A percentile compares a stretch with the other conserved stretches of the same genome.
phyloP scores from a whole-genome alignment of 2,329 filamentous ascomycete genomes.

The Scleromitrula shiraiana region DNA sequence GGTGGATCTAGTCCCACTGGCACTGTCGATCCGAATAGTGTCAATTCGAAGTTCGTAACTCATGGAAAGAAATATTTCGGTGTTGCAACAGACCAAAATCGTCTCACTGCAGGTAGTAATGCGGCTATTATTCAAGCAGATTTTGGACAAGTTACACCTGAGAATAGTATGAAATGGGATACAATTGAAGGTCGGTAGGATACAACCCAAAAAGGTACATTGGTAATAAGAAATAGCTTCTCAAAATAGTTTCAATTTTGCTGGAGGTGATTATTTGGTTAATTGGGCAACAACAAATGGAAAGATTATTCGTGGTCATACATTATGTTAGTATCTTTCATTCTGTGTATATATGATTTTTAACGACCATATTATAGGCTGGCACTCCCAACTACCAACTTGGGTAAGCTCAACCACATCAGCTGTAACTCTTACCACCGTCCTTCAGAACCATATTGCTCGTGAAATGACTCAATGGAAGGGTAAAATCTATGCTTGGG shows the following conservation, averaged over 20 bases:
- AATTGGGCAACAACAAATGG: conserved; percentile 48
- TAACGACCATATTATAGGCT: conserved; percentile 39
- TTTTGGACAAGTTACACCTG: conserved; percentile 57
- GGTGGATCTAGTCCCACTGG: not conserved
- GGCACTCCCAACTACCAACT: conserved; percentile 51
- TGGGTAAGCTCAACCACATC: conserved; percentile 49
- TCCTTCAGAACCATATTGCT: conserved; percentile 52
- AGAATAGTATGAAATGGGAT: conserved; percentile 68
- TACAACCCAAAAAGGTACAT: not conserved
- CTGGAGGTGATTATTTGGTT: conserved; percentile 50
- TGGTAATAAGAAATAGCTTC: conserved; percentile 15
- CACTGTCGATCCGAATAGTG: conserved; percentile 32
- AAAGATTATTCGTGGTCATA: conserved; percentile 57
- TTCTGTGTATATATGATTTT: conserved; percentile 54
- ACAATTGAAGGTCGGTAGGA: conserved; percentile 35
- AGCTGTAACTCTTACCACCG: conserved; percentile 41
- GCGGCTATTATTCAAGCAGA: conserved; percentile 48
- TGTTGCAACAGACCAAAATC: conserved; percentile 45
- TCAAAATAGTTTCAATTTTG: conserved; percentile 47
- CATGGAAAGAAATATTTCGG: conserved; percentile 61
- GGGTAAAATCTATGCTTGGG: conserved; percentile 53
- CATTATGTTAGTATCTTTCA: conserved; percentile 60
- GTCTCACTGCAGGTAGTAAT: conserved; percentile 40
- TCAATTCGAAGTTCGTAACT: conserved; percentile 49
- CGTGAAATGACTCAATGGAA: conserved; percentile 51